Base-by-base conservation (phyloP, 768 basidiomycete genomes). In the Lactifluus pinguis region DNA sequence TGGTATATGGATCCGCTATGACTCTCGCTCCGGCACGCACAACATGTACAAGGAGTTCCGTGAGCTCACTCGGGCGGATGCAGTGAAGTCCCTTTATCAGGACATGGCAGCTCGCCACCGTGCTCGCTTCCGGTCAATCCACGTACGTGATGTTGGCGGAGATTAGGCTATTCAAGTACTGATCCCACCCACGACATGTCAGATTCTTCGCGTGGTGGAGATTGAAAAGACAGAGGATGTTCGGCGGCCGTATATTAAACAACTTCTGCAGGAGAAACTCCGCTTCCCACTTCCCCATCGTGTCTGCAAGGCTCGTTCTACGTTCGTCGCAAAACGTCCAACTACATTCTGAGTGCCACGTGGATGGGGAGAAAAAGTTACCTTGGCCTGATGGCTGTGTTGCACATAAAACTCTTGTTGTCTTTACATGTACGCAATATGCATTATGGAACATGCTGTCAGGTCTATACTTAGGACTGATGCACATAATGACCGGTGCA, bases 1-100 rank as follows among this genome's bases (percentile, higher is more conserved):
- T 73, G 97, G 97, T 68, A 91, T 99, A 79, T 98, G 97, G 97
- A 77, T 99, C 74, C 90, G 95, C 69, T 99, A 99, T 77, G 97
- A 99, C 79, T 98, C 95, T 57, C 93, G 95, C 69, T 97, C 95
- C 54, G 97, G 97, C 65, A 99, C 97, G 49, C 97, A 98, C 87
- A 99, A 99, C 86, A 95, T 98, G 94, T 97, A 97, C 89, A 95
- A 95, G 84, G 89, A 92, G 76, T 98, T 92, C 89, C 92, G 94
- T 72, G 95, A 98, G 70, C 87, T 99, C 69, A 82, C 82, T 68
- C 87, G 97, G 66, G 87, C 92, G 62, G 95, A 92, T 73, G 95
- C 97, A 60, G 97, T 98, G 73, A 94, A 90, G 82, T 81, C 86
- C 69, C 76, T 98, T 74, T 98, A 98, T 85, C 95, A 98, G 79